phyloP scores from a whole-genome alignment of 352 stramenopile species.

The Phytophthora niederhauseri region DNA sequence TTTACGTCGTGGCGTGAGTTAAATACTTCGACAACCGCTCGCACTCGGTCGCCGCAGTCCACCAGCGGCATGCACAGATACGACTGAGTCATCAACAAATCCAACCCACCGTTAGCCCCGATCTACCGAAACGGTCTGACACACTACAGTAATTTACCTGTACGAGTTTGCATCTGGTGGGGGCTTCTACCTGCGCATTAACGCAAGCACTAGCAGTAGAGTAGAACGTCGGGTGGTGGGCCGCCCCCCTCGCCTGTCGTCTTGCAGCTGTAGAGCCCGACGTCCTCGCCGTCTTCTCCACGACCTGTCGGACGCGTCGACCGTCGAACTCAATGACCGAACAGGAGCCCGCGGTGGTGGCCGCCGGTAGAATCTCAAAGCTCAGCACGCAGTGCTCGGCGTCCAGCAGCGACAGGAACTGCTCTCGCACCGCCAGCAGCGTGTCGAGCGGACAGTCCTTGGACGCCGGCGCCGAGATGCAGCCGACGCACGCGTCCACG shows the following conservation, averaged over 20 bases:
- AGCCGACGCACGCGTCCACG: slow-evolving; percentile 39
- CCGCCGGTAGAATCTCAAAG: slow-evolving; percentile 40
- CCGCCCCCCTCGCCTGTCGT: slow-evolving; percentile 12
- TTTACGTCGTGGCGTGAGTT: slow-evolving; percentile 59
- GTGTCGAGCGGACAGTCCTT: slow-evolving; percentile 22
- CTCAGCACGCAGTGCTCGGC: slow-evolving; percentile 67
- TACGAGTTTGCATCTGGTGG: slow-evolving; percentile 45
- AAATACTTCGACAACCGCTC: slow-evolving; percentile 71
- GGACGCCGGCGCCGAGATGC: not conserved
- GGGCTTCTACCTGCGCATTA: slow-evolving; percentile 27
- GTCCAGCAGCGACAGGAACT: slow-evolving; percentile 67
- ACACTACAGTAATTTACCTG: slow-evolving; percentile 30
- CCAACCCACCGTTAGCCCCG: not conserved
- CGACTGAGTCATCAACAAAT: slow-evolving; percentile 33
- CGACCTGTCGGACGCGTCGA: slow-evolving; percentile 47
- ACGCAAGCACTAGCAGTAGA: slow-evolving; percentile 30
- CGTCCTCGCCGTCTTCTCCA: slow-evolving; percentile 36
- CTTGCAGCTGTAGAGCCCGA: slow-evolving; percentile 28
- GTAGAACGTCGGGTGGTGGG: slow-evolving; percentile 44
- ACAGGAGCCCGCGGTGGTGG: not conserved
- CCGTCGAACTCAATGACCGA: slow-evolving; percentile 69
- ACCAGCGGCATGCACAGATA: slow-evolving; percentile 78
- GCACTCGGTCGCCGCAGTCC: slow-evolving; percentile 54
- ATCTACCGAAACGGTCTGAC: no score
- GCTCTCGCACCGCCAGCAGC: slow-evolving; percentile 45